phyloP scores from a whole-genome alignment of 139 green algal genomes.

The Chlamydomonas incerta region DNA sequence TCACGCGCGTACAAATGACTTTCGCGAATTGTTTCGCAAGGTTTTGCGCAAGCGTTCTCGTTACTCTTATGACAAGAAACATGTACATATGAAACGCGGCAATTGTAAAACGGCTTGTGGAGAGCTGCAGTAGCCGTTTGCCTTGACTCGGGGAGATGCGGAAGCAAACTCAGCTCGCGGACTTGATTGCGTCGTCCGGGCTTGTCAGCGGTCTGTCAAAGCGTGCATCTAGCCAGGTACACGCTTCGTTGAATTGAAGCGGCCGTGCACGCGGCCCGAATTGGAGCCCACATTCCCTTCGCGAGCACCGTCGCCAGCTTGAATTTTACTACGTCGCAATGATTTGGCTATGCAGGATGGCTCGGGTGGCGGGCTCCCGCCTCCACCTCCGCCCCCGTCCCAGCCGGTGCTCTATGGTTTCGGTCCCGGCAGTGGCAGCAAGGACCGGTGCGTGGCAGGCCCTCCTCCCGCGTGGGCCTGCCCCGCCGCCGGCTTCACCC shows the following conservation, averaged over 20 bases:
- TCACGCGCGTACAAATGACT: too few relatives aligned
- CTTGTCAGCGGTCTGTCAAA: constrained; percentile 5
- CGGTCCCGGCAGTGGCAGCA: not conserved
- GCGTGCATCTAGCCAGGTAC: constrained; percentile 16
- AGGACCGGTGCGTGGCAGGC: not conserved
- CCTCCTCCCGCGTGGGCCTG: not conserved
- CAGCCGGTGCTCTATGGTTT: constrained; percentile 44
- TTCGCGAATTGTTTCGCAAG: too few relatives aligned
- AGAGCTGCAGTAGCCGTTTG: too few relatives aligned
- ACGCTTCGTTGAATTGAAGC: not conserved
- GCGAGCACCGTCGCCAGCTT: too few relatives aligned
- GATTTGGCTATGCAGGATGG: constrained; percentile 42
- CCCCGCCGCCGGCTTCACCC: not conserved
- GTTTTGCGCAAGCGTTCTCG: too few relatives aligned
- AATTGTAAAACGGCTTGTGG: too few relatives aligned
- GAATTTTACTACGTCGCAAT: too few relatives aligned
- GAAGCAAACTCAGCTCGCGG: constrained; percentile 37
- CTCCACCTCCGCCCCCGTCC: too few relatives aligned
- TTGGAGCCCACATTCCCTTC: not conserved
- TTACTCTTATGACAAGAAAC: too few relatives aligned
- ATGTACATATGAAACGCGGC: too few relatives aligned
- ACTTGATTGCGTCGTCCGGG: constrained; percentile 32
- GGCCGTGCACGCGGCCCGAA: constrained; percentile 19
- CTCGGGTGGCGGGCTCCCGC: too few relatives aligned
- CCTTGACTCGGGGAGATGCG: not conserved